Conservation (phyloP, 2,329 filamentous ascomycete species). For the Cordyceps fumosorosea region DNA sequence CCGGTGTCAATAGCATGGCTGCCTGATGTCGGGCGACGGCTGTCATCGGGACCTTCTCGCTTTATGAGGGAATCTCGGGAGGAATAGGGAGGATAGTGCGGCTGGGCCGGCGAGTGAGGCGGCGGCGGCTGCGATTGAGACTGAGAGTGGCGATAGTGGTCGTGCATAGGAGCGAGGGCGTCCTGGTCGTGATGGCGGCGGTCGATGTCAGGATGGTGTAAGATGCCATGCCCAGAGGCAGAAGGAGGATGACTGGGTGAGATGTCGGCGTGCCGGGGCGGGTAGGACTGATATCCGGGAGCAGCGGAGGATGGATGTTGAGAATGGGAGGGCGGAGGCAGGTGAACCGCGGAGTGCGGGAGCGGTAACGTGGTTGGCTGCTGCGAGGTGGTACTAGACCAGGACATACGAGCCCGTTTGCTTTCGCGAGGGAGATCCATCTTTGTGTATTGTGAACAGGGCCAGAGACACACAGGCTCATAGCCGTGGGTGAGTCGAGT, state of each 20-base stretch:
- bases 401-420: slow-evolving; percentile 45
- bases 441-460: slow-evolving; percentile 26
- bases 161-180: slow-evolving; percentile 47
- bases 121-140: slow-evolving; percentile 20
- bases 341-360: slow-evolving; percentile 20
- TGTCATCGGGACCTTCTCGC: slow-evolving; percentile 46
- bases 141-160: slow-evolving; percentile 35
- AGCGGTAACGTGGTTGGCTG: slow-evolving; percentile 13
- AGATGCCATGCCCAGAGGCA: slow-evolving; percentile 25
- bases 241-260: slow-evolving; percentile 15
- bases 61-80: slow-evolving; percentile 49
- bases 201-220: slow-evolving; percentile 37
- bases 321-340: slow-evolving; percentile 33
- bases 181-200: slow-evolving; percentile 53
- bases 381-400: slow-evolving; percentile 34
- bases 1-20: slow-evolving; percentile 34
- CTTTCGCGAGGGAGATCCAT: slow-evolving; percentile 49
- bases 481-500: slow-evolving; percentile 13
- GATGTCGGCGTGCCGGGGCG: slow-evolving; percentile 18
- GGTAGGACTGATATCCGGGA: slow-evolving; percentile 22
- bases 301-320: slow-evolving; percentile 23
- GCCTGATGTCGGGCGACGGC: slow-evolving; percentile 47
- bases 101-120: slow-evolving; percentile 39
- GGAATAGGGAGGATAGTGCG: slow-evolving; percentile 37
- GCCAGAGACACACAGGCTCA: slow-evolving; percentile 13